These are phyloP conservation scores for Ganoderma resinaceum DNA, from an alignment of 1,284 basidiomycete genomes.

Conservation along the genomic window DNA sequence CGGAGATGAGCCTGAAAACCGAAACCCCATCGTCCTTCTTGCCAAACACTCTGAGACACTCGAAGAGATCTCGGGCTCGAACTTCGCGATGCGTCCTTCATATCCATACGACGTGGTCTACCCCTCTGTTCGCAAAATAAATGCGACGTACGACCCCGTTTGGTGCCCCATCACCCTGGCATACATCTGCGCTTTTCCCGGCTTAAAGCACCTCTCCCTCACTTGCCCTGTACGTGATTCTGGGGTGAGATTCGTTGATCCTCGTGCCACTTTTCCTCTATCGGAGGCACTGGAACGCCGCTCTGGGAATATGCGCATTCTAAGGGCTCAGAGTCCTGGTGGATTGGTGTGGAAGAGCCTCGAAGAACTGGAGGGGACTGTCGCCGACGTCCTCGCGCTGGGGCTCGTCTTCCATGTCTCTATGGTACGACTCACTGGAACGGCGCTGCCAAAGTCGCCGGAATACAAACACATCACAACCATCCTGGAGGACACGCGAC, in stretches of 20 bases:
- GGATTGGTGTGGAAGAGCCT: background rate
- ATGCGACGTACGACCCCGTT: slow-evolving; percentile 3
- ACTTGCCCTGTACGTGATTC: background rate
- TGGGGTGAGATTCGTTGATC: background rate
- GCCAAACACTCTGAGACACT: slow-evolving; percentile 14
- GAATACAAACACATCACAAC: background rate
- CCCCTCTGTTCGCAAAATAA: slow-evolving; percentile 15
- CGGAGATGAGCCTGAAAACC: background rate
- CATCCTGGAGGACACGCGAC: background rate
- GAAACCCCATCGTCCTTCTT: slow-evolving; percentile 23
- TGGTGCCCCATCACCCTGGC: slow-evolving; percentile 16
- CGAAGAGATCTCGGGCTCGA: slow-evolving; percentile 14
- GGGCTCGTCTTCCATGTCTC: background rate
- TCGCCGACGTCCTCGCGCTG: background rate
- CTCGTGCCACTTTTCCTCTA: no score
- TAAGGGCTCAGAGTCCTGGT: background rate
- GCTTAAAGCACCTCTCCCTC: slow-evolving; percentile 20
- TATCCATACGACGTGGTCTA: slow-evolving; percentile 15
- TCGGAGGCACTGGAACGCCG: background rate
- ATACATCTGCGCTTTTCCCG: slow-evolving; percentile 21
- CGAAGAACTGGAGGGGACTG: background rate
- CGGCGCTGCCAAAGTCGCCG: no score
- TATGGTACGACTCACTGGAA: background rate
- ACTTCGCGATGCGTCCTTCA: slow-evolving; percentile 13
- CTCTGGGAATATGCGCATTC: background rate